Evolutionary conservation across 1,139 yeast genomes (phyloP).

Genomic region (Candida tropicalis): DNA sequence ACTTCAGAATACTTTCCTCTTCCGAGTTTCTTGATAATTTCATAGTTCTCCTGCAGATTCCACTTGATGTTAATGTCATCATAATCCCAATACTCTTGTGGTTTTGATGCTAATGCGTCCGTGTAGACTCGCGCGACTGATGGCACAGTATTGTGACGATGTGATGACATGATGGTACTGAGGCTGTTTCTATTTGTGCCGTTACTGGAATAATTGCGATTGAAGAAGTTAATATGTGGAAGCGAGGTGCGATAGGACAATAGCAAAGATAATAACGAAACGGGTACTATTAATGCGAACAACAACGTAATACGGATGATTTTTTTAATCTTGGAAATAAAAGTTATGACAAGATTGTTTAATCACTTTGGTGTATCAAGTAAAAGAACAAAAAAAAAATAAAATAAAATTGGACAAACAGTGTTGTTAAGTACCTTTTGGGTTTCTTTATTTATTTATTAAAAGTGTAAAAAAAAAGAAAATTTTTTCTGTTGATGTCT

Average conservation of each 20-base stretch:
- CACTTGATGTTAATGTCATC: conserved; percentile 48
- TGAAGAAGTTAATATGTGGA: not conserved
- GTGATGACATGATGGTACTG: conserved; percentile 14
- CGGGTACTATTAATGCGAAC: conserved; percentile 7
- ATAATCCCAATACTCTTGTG: conserved; percentile 52
- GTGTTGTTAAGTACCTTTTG: too few species aligned
- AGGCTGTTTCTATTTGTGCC: not conserved
- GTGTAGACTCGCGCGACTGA: conserved; percentile 47
- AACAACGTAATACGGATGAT: conserved; percentile 8
- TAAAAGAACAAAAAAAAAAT: too few species aligned
- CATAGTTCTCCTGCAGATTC: conserved; percentile 52
- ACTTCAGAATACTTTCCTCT: conserved; percentile 54
- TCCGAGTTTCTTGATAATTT: conserved; percentile 48
- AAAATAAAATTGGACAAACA: too few species aligned
- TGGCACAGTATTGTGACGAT: conserved; percentile 19
- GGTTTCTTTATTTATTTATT: too few species aligned
- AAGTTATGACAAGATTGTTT: not conserved
- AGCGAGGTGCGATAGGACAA: conserved; percentile 7
- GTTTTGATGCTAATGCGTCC: conserved; percentile 45
- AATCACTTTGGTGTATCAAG: too few species aligned
- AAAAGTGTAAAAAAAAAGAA: too few species aligned
- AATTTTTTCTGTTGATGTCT: conserved; percentile 5
- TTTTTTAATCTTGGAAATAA: not conserved
- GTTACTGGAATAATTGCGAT: not conserved
- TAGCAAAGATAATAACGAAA: conserved; percentile 12